These are phyloP conservation scores for Solanum boliviense DNA, from an alignment of 257 asterid genomes.

Conservation along the genomic window DNA sequence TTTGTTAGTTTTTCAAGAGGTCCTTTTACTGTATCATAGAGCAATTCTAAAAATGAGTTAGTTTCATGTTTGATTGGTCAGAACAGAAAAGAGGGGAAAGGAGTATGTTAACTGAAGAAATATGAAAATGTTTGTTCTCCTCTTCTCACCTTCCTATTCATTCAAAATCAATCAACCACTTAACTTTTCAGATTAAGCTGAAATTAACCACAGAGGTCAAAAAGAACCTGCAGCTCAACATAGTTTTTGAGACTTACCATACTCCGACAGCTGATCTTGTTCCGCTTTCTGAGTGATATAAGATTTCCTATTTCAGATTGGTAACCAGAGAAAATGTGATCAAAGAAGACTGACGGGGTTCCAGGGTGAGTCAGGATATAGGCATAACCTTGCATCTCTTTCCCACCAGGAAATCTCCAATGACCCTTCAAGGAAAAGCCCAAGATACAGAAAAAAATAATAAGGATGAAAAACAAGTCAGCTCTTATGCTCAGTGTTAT, in stretches of 20 bases:
- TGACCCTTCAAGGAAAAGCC: conserved; percentile 63
- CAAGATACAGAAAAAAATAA: not conserved
- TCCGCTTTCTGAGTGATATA: conserved; percentile 56
- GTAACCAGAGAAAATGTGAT: conserved; percentile 64
- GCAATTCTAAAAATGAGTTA: not conserved
- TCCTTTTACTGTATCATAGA: not conserved
- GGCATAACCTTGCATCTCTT: conserved; percentile 97
- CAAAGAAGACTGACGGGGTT: conserved; percentile 86
- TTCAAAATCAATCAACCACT: not conserved
- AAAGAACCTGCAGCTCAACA: not conserved
- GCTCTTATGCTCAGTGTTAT: not conserved
- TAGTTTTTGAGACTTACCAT: conserved; percentile 33
- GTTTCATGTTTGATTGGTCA: not conserved
- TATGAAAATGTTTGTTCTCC: not conserved
- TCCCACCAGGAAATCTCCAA: conserved; percentile 99
- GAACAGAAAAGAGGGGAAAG: not conserved
- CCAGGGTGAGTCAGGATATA: conserved; percentile 89
- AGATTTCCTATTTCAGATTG: conserved; percentile 45
- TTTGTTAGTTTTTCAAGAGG: not conserved
- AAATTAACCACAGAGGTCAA: not conserved
- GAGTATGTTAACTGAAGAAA: not conserved
- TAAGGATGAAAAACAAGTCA: not conserved
- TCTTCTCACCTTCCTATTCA: not conserved
- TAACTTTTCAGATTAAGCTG: not conserved
- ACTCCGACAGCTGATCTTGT: conserved; percentile 85